Percentiles rank a stretch among this genome's conserved stretches.
Conservation (phyloP, 768 basidiomycete genomes). For the Boletus sp. region DNA sequence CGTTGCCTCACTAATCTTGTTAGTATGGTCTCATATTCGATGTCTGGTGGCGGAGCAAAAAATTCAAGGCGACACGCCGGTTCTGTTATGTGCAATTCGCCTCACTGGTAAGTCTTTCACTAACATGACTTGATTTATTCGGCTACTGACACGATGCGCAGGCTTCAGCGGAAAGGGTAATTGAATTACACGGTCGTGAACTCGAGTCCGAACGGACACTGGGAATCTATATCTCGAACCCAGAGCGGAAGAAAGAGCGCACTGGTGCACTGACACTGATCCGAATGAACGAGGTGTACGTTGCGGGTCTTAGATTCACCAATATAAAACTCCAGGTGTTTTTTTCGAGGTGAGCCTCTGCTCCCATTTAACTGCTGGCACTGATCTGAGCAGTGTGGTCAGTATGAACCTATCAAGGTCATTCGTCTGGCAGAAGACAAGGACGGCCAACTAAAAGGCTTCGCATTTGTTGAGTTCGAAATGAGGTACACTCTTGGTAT, state of each 20-base stretch:
- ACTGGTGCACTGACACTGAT: too few species aligned
- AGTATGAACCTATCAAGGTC: slow-evolving; percentile 86
- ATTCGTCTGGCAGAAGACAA: slow-evolving; percentile 77
- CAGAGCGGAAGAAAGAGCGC: too few species aligned
- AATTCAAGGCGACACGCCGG: slow-evolving; percentile 85
- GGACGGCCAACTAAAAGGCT: slow-evolving; percentile 72
- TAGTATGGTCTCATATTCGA: slow-evolving; percentile 89
- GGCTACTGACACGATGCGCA: slow-evolving; percentile 25
- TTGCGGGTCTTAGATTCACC: too few species aligned
- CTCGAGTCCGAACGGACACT: slow-evolving; percentile 66
- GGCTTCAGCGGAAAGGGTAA: slow-evolving; percentile 68
- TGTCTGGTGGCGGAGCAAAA: slow-evolving; percentile 97
- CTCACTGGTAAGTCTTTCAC: slow-evolving; percentile 58
- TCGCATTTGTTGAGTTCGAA: slow-evolving; percentile 89
- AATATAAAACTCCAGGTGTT: too few species aligned
- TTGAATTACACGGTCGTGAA: slow-evolving; percentile 78
- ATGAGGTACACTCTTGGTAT: slow-evolving; percentile 50
- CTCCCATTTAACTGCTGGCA: too few species aligned
- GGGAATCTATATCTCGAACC: slow-evolving; percentile 86
- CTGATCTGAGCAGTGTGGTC: too few species aligned
- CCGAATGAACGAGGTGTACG: too few species aligned
- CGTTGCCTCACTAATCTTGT: background rate
- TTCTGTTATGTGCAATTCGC: slow-evolving; percentile 94
- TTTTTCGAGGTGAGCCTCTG: too few species aligned
- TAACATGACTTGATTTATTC: background rate